These are phyloP conservation scores for Amoebophrya sp. DNA, from an alignment of 169 alveolate genomes.

Conservation along the genomic window DNA sequence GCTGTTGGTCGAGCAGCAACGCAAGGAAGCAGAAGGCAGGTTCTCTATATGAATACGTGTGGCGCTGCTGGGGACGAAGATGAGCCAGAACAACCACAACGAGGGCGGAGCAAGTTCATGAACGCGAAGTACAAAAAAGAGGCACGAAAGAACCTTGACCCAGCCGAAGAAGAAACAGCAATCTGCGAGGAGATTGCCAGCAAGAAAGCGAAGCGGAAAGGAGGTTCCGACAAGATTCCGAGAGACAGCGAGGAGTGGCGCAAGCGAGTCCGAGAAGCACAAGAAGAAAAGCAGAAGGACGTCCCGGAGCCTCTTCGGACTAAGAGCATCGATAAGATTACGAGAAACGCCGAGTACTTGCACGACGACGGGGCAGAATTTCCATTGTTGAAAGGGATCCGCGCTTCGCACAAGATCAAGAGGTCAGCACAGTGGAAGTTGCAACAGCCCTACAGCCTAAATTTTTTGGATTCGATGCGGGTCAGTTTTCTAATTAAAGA, in stretches of 20 bases:
- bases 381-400: neutral
- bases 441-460: neutral
- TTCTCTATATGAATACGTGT: no score
- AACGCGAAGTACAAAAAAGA: neutral
- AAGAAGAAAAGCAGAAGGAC: neutral
- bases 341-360: neutral
- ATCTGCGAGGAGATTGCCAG: neutral
- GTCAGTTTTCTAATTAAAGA: neutral
- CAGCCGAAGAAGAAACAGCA: neutral
- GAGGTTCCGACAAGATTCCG: neutral
- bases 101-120: neutral
- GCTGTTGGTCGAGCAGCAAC: no score
- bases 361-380: neutral
- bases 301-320: neutral
- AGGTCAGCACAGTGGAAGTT: neutral
- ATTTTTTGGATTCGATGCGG: neutral
- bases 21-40: no score
- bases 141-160: neutral
- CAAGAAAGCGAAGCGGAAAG: neutral
- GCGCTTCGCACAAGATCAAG: neutral
- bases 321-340: neutral
- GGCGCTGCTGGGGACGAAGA: neutral
- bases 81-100: neutral
- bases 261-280: neutral
- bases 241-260: neutral